These are phyloP conservation scores for Trapa bicornis DNA, from an alignment of 345 rosid genomes.

Conservation along the genomic window DNA sequence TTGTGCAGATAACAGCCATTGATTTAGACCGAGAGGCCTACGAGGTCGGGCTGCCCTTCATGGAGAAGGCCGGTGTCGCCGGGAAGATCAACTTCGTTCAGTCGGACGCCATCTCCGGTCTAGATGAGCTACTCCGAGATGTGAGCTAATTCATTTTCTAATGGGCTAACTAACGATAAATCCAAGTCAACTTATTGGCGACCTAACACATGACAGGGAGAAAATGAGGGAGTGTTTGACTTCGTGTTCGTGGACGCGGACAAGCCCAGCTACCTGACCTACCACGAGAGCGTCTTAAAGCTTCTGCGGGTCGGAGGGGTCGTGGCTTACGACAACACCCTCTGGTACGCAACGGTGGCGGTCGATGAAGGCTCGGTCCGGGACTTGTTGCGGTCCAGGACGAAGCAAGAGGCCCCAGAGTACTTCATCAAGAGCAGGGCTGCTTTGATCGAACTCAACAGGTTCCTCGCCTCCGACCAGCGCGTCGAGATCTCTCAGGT, in stretches of 20 bases:
- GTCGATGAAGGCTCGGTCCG: constrained; percentile 22
- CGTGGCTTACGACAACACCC: constrained; percentile 45
- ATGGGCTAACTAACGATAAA: too few species aligned
- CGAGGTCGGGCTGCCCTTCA: constrained; percentile 22
- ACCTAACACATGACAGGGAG: background rate
- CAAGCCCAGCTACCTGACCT: constrained; percentile 18
- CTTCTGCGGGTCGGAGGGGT: constrained; percentile 45
- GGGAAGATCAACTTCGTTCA: constrained; percentile 21
- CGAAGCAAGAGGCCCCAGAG: background rate
- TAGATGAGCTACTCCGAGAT: constrained; percentile 8
- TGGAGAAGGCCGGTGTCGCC: constrained; percentile 19
- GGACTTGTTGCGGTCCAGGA: constrained; percentile 8
- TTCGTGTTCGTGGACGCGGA: constrained; percentile 52
- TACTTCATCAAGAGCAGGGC: constrained; percentile 9
- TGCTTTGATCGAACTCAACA: constrained; percentile 24
- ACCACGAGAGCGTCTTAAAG: constrained; percentile 32
- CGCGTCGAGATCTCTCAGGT: constrained; percentile 34
- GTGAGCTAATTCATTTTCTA: background rate
- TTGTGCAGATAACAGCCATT: constrained; percentile 17
- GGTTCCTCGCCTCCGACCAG: constrained; percentile 24
- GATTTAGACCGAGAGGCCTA: constrained; percentile 16
- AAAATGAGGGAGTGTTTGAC: constrained; percentile 23
- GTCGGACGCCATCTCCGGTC: constrained; percentile 11
- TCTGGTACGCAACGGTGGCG: constrained; percentile 32
- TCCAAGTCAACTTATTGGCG: too few species aligned